These are phyloP conservation scores for Penicillium angulare DNA, from an alignment of 495 filamentous ascomycete genomes.

Conservation along the genomic window DNA sequence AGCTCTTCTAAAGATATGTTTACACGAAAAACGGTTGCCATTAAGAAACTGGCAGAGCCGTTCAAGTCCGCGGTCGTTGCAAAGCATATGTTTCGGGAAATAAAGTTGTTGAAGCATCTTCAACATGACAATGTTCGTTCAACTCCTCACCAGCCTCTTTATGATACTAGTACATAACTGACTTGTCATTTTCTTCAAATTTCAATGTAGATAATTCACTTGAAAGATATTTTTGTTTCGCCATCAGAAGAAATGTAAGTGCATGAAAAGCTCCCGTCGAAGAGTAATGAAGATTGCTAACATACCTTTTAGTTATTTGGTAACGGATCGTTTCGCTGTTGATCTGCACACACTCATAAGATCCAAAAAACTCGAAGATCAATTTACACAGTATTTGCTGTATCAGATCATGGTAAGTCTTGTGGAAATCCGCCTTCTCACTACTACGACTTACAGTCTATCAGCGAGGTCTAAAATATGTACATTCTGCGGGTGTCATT, in stretches of 20 bases:
- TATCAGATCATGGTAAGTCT: conserved; percentile 80
- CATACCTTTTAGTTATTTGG: conserved; percentile 68
- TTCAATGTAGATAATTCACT: conserved; percentile 69
- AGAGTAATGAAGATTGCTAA: background rate
- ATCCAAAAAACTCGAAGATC: conserved; percentile 82
- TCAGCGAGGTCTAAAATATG: conserved; percentile 89
- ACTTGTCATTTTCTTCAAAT: conserved; percentile 8
- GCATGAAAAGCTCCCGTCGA: background rate
- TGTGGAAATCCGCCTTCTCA: background rate
- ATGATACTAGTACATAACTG: background rate
- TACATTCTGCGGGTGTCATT: conserved; percentile 88
- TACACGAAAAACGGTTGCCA: conserved; percentile 78
- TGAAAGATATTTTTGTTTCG: conserved; percentile 94
- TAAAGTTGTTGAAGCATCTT: conserved; percentile 87
- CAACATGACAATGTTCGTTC: conserved; percentile 77
- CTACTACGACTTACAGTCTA: conserved; percentile 18
- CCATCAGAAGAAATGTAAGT: conserved; percentile 88
- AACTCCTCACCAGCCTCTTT: no score
- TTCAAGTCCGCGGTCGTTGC: conserved; percentile 89
- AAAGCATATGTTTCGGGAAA: conserved; percentile 85
- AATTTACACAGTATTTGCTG: conserved; percentile 93
- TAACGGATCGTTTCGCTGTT: conserved; percentile 87
- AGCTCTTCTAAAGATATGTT: conserved; percentile 91
- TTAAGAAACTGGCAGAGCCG: conserved; percentile 97
- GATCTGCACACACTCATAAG: conserved; percentile 85